Evolutionary conservation across 306 rosid species (phyloP).

Genomic region (Rosa chinensis): DNA sequence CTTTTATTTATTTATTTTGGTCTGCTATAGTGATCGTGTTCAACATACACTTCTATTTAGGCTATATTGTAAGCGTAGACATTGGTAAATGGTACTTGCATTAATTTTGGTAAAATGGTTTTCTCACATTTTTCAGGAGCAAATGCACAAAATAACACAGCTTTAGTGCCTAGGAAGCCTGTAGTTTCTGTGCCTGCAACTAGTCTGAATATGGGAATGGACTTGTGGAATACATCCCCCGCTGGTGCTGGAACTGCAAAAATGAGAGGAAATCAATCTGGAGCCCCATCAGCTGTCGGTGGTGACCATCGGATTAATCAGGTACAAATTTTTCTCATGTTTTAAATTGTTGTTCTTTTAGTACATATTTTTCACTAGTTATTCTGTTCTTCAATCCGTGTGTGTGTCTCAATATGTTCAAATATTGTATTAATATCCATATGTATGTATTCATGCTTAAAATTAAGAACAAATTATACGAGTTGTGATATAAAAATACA

Average conservation of each 20-base stretch:
- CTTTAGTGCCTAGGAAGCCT: conserved; percentile 66
- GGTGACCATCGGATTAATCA: conserved; percentile 87
- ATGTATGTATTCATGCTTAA: neutral
- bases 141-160: conserved; percentile 65
- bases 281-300: conserved; percentile 45
- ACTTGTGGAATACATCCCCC: conserved; percentile 77
- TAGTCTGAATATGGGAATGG: conserved; percentile 93
- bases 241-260: conserved; percentile 60
- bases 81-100: neutral
- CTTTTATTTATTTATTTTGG: neutral
- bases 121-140: conserved; percentile 56
- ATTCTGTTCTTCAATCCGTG: neutral
- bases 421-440: neutral
- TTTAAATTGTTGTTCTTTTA: conserved; percentile 1
- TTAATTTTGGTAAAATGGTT: neutral
- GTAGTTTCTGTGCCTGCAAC: conserved; percentile 59
- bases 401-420: neutral
- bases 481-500: too few relatives aligned
- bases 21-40: neutral
- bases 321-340: conserved; percentile 40
- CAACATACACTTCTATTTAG: conserved; percentile 1
- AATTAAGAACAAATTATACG: neutral
- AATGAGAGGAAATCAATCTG: conserved; percentile 57
- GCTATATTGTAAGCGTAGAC: neutral
- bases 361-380: neutral